phyloP scores from a whole-genome alignment of 495 filamentous ascomycete species.

The Aspergillus haitiensis region DNA sequence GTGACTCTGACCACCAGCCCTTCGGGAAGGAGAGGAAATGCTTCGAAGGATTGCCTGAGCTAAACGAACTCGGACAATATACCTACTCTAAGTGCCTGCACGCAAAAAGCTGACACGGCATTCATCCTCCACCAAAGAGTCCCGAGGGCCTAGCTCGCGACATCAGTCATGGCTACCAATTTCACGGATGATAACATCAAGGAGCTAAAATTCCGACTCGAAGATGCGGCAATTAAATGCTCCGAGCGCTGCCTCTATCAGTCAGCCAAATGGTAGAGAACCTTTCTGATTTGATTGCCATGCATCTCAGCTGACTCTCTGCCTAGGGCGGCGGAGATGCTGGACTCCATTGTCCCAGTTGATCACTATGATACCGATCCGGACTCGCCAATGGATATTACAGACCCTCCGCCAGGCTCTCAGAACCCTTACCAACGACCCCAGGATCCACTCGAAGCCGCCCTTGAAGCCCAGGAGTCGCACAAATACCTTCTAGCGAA shows the following conservation, averaged over 20 bases:
- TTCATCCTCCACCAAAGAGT: neutral
- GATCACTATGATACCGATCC: conserved; percentile 54
- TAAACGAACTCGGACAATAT: too few species aligned
- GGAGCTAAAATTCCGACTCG: conserved; percentile 63
- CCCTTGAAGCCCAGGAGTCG: conserved; percentile 76
- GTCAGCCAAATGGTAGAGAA: conserved; percentile 85
- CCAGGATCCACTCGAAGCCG: conserved; percentile 65
- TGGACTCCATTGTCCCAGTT: conserved; percentile 68
- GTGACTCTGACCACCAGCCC: too few species aligned
- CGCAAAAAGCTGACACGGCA: too few species aligned
- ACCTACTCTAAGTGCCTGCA: too few species aligned
- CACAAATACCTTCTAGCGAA: conserved; percentile 87
- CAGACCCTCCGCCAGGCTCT: conserved; percentile 30
- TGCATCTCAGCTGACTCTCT: neutral
- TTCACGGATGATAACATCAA: conserved; percentile 44
- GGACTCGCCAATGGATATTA: conserved; percentile 60
- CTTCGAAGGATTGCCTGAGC: too few species aligned
- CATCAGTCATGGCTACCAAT: conserved; percentile 34
- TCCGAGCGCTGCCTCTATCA: conserved; percentile 95
- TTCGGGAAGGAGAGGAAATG: too few species aligned
- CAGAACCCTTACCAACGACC: conserved; percentile 50
- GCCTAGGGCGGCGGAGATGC: conserved; percentile 87
- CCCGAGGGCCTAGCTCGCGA: neutral
- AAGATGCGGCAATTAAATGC: conserved; percentile 83
- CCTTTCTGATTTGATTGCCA: neutral